These are phyloP conservation scores for Diaporthe destruens DNA, from an alignment of 2,329 filamentous ascomycete genomes.

Conservation along the genomic window DNA sequence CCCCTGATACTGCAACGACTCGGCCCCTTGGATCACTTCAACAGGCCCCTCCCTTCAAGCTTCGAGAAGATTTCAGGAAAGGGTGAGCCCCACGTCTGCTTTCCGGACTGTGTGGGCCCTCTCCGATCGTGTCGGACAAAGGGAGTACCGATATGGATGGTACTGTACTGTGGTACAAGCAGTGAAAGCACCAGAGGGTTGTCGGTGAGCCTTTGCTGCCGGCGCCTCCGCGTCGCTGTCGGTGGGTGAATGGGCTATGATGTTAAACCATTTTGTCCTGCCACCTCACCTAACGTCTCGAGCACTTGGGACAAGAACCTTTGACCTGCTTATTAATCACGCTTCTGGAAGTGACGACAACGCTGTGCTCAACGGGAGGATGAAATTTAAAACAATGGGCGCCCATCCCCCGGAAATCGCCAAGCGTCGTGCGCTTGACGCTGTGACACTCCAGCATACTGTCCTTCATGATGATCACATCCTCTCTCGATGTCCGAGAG, in stretches of 20 bases:
- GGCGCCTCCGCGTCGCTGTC: conserved; percentile 11
- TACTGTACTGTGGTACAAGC: background rate
- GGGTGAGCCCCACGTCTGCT: conserved; percentile 36
- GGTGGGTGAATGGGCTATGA: background rate
- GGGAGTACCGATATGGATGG: background rate
- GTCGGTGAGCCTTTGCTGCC: conserved; percentile 26
- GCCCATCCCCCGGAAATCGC: conserved; percentile 1
- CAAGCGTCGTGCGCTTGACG: conserved; percentile 23
- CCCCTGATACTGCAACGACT: conserved; percentile 35
- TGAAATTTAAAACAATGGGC: background rate
- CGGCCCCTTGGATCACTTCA: conserved; percentile 25
- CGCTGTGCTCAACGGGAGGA: conserved; percentile 8
- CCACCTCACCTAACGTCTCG: conserved; percentile 1
- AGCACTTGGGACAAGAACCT: background rate
- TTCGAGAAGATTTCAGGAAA: conserved; percentile 43
- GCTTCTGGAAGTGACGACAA: background rate
- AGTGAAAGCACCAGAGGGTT: conserved; percentile 14
- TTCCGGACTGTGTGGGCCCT: conserved; percentile 38
- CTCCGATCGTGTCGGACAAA: conserved; percentile 34
- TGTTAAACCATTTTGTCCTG: background rate
- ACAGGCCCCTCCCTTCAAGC: conserved; percentile 34
- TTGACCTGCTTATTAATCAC: background rate
- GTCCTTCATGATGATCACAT: conserved; percentile 3
- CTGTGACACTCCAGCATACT: conserved; percentile 26
- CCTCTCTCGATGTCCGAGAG: conserved; percentile 23